phyloP scores from a whole-genome alignment of 768 basidiomycete species.

The Hirschioporus abietinus region DNA sequence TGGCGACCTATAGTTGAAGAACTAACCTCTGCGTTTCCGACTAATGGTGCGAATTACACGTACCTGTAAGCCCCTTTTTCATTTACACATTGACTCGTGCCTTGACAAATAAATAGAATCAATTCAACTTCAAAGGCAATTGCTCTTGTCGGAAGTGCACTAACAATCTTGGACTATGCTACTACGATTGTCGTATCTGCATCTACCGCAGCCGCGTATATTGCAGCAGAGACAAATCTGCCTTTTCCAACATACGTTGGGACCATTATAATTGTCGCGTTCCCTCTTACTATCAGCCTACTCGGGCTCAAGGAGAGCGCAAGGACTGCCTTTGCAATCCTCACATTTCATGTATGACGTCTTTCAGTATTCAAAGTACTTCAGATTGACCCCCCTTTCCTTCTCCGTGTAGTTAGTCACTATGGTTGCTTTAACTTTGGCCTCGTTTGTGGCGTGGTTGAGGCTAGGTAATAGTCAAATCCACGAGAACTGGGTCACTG shows the following conservation, averaged over 20 bases:
- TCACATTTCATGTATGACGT: conserved; percentile 52
- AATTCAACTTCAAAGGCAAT: conserved; percentile 59
- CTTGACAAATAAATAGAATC: conserved; percentile 33
- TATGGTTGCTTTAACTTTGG: conserved; percentile 50
- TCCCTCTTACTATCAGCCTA: conserved; percentile 52
- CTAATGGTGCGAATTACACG: conserved; percentile 67
- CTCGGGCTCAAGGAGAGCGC: conserved; percentile 59
- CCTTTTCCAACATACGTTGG: conserved; percentile 53
- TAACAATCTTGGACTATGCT: conserved; percentile 67
- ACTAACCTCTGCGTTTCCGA: conserved; percentile 60
- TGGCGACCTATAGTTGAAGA: conserved; percentile 78
- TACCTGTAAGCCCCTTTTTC: conserved; percentile 44
- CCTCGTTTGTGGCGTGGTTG: conserved; percentile 47
- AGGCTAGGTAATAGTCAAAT: conserved; percentile 43
- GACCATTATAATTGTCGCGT: conserved; percentile 45
- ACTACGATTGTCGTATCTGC: conserved; percentile 70
- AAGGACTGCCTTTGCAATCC: conserved; percentile 49
- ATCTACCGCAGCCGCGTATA: conserved; percentile 63
- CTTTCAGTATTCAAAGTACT: neutral
- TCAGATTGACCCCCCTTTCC: conserved; percentile 6
- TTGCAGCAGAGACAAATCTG: conserved; percentile 54
- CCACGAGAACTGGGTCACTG: conserved; percentile 47
- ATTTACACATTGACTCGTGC: conserved; percentile 1
- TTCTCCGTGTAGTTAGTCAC: conserved; percentile 37
- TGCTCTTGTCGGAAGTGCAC: conserved; percentile 58